These are phyloP conservation scores for Daedaleopsis nitida DNA, from an alignment of 768 basidiomycete species.

Conservation along the genomic window DNA sequence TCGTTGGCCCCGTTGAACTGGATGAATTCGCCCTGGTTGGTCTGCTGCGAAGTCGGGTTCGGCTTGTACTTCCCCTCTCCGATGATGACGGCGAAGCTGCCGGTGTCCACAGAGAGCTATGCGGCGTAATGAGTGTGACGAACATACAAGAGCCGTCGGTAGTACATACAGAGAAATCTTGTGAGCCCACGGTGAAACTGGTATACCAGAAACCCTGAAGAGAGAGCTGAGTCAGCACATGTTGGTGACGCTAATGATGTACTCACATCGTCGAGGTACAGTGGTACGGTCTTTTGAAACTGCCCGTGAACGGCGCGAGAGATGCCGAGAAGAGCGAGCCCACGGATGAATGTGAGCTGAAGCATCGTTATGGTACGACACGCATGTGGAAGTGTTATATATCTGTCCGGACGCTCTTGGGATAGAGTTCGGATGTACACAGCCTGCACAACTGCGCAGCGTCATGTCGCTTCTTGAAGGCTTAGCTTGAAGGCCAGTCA, in stretches of 20 bases:
- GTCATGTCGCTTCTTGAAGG: no score
- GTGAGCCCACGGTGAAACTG: slow-evolving; percentile 4
- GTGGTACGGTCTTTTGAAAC: background rate
- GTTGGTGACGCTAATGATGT: background rate
- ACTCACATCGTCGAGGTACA: background rate
- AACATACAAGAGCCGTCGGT: background rate
- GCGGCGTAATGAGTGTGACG: no score
- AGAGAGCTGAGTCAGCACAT: background rate
- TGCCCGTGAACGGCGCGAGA: background rate
- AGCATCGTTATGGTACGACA: no score
- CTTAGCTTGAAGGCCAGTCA: no score
- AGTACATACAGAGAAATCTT: slow-evolving; percentile 10
- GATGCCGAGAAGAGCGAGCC: no score
- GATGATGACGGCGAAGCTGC: slow-evolving; percentile 18
- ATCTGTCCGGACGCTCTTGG: no score
- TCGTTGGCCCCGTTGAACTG: slow-evolving; percentile 19
- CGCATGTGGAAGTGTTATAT: no score
- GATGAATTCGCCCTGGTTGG: slow-evolving; percentile 18
- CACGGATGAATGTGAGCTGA: no score
- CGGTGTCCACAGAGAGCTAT: slow-evolving; percentile 16
- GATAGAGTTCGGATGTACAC: no score
- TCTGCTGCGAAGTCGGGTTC: slow-evolving; percentile 9
- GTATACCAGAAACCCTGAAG: slow-evolving; percentile 17
- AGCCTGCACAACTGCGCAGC: no score
- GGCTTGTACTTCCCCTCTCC: slow-evolving; percentile 15